Conservation (phyloP, 345 rosid genomes). For the Eucalyptus melliodora region DNA sequence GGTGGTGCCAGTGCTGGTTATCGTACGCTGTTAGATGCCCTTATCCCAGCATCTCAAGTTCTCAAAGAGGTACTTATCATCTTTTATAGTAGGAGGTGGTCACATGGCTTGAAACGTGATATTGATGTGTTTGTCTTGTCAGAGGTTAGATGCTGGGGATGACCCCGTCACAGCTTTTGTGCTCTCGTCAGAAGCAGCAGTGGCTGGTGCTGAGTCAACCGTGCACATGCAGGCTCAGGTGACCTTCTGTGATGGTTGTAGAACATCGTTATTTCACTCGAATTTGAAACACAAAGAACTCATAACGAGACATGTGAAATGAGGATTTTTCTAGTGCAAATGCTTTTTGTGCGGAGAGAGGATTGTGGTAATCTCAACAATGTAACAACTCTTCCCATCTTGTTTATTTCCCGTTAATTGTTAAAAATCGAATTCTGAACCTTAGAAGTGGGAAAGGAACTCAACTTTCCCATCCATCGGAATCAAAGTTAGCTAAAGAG, state of each 20-base stretch:
- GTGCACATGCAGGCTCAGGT: slow-evolving; percentile 91
- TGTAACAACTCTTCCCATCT: background rate
- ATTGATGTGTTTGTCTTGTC: slow-evolving; percentile 2
- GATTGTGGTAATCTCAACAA: background rate
- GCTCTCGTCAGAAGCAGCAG: slow-evolving; percentile 73
- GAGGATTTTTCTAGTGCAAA: background rate
- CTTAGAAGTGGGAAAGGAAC: background rate
- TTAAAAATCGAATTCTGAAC: background rate
- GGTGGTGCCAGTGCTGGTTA: slow-evolving; percentile 92
- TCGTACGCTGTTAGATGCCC: slow-evolving; percentile 90
- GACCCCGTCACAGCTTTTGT: slow-evolving; percentile 59
- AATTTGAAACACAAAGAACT: background rate
- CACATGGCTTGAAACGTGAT: background rate
- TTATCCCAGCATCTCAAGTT: slow-evolving; percentile 76
- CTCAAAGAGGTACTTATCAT: slow-evolving; percentile 53
- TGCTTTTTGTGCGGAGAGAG: background rate
- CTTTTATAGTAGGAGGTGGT: background rate
- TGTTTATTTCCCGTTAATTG: background rate
- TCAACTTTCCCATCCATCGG: background rate
- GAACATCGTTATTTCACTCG: background rate
- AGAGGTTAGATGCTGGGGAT: slow-evolving; percentile 72
- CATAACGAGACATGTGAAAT: background rate
- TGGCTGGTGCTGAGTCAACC: slow-evolving; percentile 86
- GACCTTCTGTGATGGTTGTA: background rate
- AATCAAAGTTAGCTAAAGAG: background rate